These are phyloP conservation scores for Hygrophila difformis DNA, from an alignment of 257 asterid species.

Conservation along the genomic window DNA sequence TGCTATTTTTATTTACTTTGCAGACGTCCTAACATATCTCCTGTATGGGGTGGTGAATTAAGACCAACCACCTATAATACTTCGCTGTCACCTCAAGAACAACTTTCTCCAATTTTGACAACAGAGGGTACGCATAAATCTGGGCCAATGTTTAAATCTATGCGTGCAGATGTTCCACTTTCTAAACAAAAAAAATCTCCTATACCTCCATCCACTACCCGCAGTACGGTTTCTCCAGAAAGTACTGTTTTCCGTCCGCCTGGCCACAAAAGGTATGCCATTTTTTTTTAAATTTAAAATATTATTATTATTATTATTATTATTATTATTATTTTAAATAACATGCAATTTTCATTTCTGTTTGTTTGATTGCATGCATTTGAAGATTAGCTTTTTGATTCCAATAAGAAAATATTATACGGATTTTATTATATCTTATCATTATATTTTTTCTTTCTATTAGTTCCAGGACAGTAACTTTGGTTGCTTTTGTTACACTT, in stretches of 20 bases:
- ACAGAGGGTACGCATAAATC: slow-evolving; percentile 27
- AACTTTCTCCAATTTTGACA: slow-evolving; percentile 19
- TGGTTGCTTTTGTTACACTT: no score
- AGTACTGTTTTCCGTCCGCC: slow-evolving; percentile 19
- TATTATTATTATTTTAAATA: no score
- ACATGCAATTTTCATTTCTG: no score
- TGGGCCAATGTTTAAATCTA: slow-evolving; percentile 35
- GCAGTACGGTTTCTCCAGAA: slow-evolving; percentile 29
- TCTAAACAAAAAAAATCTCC: slow-evolving; percentile 62
- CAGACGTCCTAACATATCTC: slow-evolving; percentile 42
- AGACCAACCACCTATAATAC: slow-evolving; percentile 24
- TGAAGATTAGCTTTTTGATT: no score
- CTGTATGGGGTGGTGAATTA: slow-evolving; percentile 30
- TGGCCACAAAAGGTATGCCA: slow-evolving; percentile 43
- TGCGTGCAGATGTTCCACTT: slow-evolving; percentile 36
- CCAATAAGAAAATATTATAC: no score
- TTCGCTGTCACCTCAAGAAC: slow-evolving; percentile 29
- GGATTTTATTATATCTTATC: no score
- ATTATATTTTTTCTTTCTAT: no score
- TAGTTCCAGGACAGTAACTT: no score
- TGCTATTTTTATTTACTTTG: slow-evolving; percentile 17
- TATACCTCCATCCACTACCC: slow-evolving; percentile 26
- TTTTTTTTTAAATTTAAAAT: no score
- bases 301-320: no score
- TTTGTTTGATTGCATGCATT: no score